These are phyloP conservation scores for Protostelium mycophagum DNA, from an alignment of 78 protist genomes.

Conservation along the genomic window DNA sequence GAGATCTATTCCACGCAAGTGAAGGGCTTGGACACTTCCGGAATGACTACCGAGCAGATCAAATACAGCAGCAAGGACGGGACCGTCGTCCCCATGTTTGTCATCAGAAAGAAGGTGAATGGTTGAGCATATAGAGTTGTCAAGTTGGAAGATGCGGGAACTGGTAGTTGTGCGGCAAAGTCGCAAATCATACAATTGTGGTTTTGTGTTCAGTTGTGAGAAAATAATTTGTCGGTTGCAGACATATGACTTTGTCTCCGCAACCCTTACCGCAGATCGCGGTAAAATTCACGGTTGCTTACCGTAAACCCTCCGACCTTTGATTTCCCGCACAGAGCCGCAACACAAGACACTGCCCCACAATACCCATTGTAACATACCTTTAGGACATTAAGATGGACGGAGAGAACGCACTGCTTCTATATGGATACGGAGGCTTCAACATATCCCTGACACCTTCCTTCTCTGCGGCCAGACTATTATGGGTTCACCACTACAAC, in stretches of 20 bases:
- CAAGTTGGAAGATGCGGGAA: too few relatives aligned
- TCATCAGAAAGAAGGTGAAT: conserved; percentile 44
- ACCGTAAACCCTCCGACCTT: too few relatives aligned
- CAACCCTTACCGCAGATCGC: too few relatives aligned
- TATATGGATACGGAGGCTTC: conserved; percentile 96
- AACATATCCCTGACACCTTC: conserved; percentile 65
- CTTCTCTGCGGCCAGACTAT: conserved; percentile 39
- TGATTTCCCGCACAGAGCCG: too few relatives aligned
- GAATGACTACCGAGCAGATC: conserved; percentile 65
- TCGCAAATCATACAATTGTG: too few relatives aligned
- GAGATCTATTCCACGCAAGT: conserved; percentile 11
- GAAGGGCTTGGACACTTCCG: conserved; percentile 16
- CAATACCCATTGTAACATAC: conserved; percentile 3
- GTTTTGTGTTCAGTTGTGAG: too few relatives aligned
- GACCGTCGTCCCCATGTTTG: conserved; percentile 89
- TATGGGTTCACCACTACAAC: conserved; percentile 50
- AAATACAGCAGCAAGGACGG: conserved; percentile 82
- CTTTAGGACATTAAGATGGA: not conserved
- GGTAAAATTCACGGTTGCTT: too few relatives aligned
- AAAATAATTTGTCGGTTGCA: too few relatives aligned
- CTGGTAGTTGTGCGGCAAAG: too few relatives aligned
- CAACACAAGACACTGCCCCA: not conserved
- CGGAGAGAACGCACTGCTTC: not conserved
- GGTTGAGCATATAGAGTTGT: too few relatives aligned
- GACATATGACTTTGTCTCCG: too few relatives aligned